Conservation (phyloP, 106 monocot species). For the Allium fistulosum region DNA sequence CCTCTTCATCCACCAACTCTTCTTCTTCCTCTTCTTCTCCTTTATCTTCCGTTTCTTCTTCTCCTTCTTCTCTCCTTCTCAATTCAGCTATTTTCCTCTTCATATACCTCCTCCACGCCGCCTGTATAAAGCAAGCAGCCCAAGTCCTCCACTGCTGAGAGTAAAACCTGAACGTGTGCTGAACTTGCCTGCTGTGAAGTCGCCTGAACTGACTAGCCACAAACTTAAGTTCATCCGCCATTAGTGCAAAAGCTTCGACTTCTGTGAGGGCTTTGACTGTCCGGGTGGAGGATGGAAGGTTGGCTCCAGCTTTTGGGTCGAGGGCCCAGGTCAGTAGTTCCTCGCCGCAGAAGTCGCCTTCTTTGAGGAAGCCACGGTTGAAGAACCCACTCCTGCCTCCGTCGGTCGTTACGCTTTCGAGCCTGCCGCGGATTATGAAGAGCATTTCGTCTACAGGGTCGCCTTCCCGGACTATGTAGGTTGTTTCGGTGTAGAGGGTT, state of each 20-base stretch:
- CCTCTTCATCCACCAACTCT: conserved; percentile 1
- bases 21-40: conserved; percentile 8
- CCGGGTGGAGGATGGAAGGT: conserved; percentile 62
- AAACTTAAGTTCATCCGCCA: conserved; percentile 62
- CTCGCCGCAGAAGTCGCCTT: conserved; percentile 73
- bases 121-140: conserved; percentile 77
- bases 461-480: conserved; percentile 63
- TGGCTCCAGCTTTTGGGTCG: conserved; percentile 59
- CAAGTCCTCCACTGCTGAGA: conserved; percentile 90
- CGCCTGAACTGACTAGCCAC: conserved; percentile 71
- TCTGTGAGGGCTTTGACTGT: conserved; percentile 66
- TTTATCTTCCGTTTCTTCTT: not conserved
- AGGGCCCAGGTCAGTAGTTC: conserved; percentile 81
- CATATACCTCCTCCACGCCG: conserved; percentile 60
- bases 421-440: conserved; percentile 57
- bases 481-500: conserved; percentile 45
- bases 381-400: conserved; percentile 79
- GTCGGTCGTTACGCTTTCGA: conserved; percentile 76
- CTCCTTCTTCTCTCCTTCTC: conserved; percentile 21
- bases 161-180: conserved; percentile 74
- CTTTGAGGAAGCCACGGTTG: conserved; percentile 44
- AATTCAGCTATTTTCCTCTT: conserved; percentile 57
- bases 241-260: conserved; percentile 67
- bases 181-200: conserved; percentile 59
- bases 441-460: conserved; percentile 83